Percentiles rank a stretch among this genome's conserved stretches.
These are phyloP conservation scores for Talaromyces adpressus DNA, from an alignment of 495 filamentous ascomycete species.

Conservation along the genomic window DNA sequence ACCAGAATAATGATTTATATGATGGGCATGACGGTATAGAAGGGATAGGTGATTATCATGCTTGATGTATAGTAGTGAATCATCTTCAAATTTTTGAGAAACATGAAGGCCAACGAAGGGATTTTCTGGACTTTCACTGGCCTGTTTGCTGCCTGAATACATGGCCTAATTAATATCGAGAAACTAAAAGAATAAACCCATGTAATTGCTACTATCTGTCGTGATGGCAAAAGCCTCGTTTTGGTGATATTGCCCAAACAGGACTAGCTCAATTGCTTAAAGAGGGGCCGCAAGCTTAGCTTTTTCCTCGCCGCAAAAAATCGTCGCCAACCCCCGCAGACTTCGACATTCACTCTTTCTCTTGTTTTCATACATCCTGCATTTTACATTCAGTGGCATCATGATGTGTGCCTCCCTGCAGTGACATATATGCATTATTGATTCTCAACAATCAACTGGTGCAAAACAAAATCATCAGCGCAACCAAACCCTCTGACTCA, in stretches of 20 bases:
- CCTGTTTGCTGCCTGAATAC: too few relatives aligned
- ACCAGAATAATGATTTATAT: conserved; percentile 7
- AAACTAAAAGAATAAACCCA: not conserved
- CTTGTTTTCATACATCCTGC: not conserved
- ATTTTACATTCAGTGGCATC: not conserved
- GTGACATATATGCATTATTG: not conserved
- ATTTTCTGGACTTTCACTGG: too few relatives aligned
- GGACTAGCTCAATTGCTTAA: not conserved
- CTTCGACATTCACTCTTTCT: not conserved
- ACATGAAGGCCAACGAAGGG: not conserved
- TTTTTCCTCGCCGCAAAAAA: conserved; percentile 10
- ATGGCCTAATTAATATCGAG: too few relatives aligned
- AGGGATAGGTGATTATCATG: conserved; percentile 1
- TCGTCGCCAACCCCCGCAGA: conserved; percentile 10
- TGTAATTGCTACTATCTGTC: not conserved
- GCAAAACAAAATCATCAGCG: not conserved
- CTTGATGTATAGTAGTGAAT: not conserved
- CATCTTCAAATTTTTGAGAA: not conserved
- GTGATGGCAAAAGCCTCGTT: not conserved
- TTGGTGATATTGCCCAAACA: not conserved
- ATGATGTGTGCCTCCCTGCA: not conserved
- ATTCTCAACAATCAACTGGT: not conserved
- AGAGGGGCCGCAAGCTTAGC: conserved; percentile 7
- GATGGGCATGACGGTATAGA: not conserved
- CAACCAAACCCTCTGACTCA: not conserved